Evolutionary conservation across 2,329 filamentous ascomycete species (phyloP), one percentile per base, ranked within the genome.

Genomic region (Arthrobotrys megalospora): DNA sequence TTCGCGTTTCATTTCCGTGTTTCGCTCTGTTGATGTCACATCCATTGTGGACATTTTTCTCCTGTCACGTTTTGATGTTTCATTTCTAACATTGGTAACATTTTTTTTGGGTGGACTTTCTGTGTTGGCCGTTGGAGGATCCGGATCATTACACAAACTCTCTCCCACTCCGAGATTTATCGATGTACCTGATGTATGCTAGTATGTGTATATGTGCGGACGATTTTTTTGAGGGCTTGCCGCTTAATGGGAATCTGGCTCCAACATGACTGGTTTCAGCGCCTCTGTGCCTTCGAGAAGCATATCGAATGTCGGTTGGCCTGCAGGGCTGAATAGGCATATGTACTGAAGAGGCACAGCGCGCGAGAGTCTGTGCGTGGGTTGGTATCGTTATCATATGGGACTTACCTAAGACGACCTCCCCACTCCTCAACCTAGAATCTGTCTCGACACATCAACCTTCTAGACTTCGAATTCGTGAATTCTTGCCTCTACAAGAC

Each of bases 1-100:
- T 72, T 72, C 28, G 34, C 47, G 65, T 58, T 68, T 52, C 45
- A 66, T 48, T 50, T 66, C 48, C 34, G 24, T 60, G 55, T 60
- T 60, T 60, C 36, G 36, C 28, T 60, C 19, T 43, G 62, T 71
- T 43, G 45, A 43, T 45, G 47, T 45, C 36, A 21, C 16, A 41
- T 70, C 24, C 2, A 28, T 28, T 28, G 24, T 28, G 24, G 24
- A 28, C 24, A n/a, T 28, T 28, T 28, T 28, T 28, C 24, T 28
- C 24, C 24, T 50, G 21, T 50, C 50, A 53, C 50, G 50, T 34
- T 53, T 53, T 53, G 24, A 53, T 48, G 43, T 52, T 50, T 50
- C 41, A 50, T 60, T 60, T 43, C 55, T 43, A 60, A 43, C 55
- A 60, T 60, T 60, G 55, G 55, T 19, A 43, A 60, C 55, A 60